These are phyloP conservation scores for Lentinula sp. DNA, from an alignment of 768 basidiomycete genomes.

Conservation along the genomic window DNA sequence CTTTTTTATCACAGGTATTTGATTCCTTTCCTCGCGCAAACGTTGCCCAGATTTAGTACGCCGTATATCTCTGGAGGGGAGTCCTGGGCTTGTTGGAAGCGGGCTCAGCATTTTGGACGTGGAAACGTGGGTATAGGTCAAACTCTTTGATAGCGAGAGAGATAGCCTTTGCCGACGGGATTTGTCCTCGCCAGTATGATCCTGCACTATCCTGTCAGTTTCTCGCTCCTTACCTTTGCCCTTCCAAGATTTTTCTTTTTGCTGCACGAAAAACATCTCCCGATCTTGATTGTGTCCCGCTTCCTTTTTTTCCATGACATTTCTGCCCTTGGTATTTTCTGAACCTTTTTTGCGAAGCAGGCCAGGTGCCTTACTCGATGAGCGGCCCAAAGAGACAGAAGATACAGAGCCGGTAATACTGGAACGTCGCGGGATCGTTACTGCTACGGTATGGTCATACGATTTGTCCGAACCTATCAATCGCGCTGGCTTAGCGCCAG, in stretches of 20 bases:
- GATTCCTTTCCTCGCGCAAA: background rate
- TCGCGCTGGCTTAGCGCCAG: background rate
- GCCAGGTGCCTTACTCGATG: slow-evolving; percentile 12
- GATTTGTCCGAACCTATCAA: slow-evolving; percentile 14
- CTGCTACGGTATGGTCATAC: background rate
- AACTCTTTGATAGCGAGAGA: background rate
- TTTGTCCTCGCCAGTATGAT: background rate
- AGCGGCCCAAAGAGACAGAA: slow-evolving; percentile 13
- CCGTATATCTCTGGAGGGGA: background rate
- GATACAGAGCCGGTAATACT: slow-evolving; percentile 14
- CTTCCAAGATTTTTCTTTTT: slow-evolving; percentile 15
- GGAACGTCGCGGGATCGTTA: slow-evolving; percentile 10
- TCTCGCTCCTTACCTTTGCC: slow-evolving; percentile 16
- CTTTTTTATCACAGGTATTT: slow-evolving; percentile 2
- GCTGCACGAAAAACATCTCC: background rate
- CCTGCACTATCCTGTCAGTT: background rate
- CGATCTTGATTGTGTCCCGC: background rate
- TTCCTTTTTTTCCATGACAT: background rate
- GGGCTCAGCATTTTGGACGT: background rate
- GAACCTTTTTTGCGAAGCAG: slow-evolving; percentile 16
- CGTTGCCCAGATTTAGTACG: background rate
- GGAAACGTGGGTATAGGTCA: background rate
- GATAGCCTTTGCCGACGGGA: slow-evolving; percentile 2
- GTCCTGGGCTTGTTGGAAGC: background rate
- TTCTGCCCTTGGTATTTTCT: slow-evolving; percentile 10